A percentile compares a stretch with the other conserved stretches of the same genome.
Conservation (phyloP, 192 early-diverging fungal genomes). For the Coemansia sp. region DNA sequence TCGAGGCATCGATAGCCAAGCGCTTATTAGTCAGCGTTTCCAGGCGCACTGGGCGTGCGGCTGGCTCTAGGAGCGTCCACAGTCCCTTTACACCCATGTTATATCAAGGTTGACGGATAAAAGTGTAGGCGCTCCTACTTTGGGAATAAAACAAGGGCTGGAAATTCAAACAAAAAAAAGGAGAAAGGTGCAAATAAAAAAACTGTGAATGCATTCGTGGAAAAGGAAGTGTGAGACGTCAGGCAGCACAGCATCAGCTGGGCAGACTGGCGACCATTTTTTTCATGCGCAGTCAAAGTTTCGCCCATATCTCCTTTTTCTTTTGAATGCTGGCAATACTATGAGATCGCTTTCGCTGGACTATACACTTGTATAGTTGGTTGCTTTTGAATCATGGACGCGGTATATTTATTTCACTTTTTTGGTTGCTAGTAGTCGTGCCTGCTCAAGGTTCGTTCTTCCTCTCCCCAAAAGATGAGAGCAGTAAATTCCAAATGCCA, state of each 20-base stretch:
- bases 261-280: background rate
- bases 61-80: slow-evolving; percentile 84
- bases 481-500: background rate
- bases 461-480: background rate
- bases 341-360: background rate
- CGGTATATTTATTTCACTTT: background rate
- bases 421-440: background rate
- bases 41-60: slow-evolving; percentile 72
- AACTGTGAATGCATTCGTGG: background rate
- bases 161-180: background rate
- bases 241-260: background rate
- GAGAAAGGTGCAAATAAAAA: background rate
- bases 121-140: background rate
- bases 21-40: slow-evolving; percentile 75
- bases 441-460: background rate
- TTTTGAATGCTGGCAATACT: background rate
- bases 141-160: background rate
- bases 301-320: background rate
- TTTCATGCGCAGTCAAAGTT: background rate
- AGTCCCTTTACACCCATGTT: slow-evolving; percentile 94
- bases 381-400: background rate
- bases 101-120: background rate
- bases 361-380: background rate
- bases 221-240: background rate
- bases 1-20: slow-evolving; percentile 92